Base-by-base conservation (phyloP, 2,329 filamentous ascomycete species). In the Alternaria conjuncta region DNA sequence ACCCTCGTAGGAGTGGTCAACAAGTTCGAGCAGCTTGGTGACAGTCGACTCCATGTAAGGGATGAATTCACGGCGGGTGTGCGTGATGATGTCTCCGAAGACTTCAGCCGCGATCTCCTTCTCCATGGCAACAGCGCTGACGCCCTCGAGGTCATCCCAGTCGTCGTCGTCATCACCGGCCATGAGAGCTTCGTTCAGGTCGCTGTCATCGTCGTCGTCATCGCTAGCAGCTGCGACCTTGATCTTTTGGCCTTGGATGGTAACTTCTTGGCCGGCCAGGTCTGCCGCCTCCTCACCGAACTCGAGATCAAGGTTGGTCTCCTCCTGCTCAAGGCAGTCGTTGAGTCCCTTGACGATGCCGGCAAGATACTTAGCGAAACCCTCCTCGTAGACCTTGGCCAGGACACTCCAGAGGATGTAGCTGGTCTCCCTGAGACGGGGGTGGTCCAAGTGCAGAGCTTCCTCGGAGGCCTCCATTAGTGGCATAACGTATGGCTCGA, bases 21-120 rank as follows among this genome's bases (percentile, higher is more conserved):
- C 89, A 56, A 97, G 90, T 23, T 91, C 91, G 44, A 93, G 85
- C 28, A 97, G 88, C 68, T 89, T 89, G 81, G 93, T 91, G 65
- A 99, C 88, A 8, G 93, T 93, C 84, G 93, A 92, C 84, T 97
- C 90, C 66, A 97, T 92, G 80, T 95, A 97, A 6, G 92, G 90
- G 70, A 96, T 86, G 79, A 88, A 93, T 70, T 91, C 88, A 75
- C 88, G 87, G 80, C 93, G 94, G 51, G 93, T 93, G 84, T 96
- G 90, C 50, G 92, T 91, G 75, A 98, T 90, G 66, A 99, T 89
- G 77, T 99, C 96, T 68, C 94, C 96, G 36, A 97, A 87, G 6
- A 97, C 94, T 80, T 99, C 96, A 47, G 97, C 89, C 41, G 96
- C 95, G 73, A 98, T 96, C 82, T 99, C 96, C 83, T 98, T 97